Evolutionary conservation across 2,329 filamentous ascomycete genomes (phyloP).

Genomic region (Malbranchea cinnamomea): DNA sequence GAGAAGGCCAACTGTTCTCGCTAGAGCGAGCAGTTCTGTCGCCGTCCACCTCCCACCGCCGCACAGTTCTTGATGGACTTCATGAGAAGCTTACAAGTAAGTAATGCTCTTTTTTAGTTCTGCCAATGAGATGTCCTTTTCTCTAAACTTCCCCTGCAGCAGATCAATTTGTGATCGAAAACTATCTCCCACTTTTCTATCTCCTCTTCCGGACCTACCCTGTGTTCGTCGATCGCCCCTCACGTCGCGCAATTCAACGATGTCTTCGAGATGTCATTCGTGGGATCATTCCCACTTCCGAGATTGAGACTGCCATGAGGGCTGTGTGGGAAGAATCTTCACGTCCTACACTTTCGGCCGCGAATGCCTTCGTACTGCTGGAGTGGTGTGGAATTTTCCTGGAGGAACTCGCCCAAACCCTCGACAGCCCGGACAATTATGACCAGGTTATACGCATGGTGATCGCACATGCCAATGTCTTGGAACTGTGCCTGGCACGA

Average conservation of each 20-base stretch:
- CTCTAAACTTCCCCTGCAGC: constrained; percentile 12
- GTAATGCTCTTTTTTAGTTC: constrained; percentile 4
- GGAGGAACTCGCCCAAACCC: constrained; percentile 48
- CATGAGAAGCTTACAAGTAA: constrained; percentile 29
- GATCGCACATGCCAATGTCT: constrained; percentile 49
- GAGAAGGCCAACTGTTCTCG: constrained; percentile 25
- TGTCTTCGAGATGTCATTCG: constrained; percentile 58
- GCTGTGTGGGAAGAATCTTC: constrained; percentile 56
- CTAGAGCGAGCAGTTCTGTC: constrained; percentile 26
- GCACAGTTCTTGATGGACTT: constrained; percentile 28
- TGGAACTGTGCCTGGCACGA: constrained; percentile 65
- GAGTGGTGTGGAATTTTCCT: constrained; percentile 80
- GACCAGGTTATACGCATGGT: too few relatives aligned
- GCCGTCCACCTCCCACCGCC: constrained; percentile 27
- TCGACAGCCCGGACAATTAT: too few relatives aligned
- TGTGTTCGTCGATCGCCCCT: constrained; percentile 72
- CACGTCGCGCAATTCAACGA: constrained; percentile 66
- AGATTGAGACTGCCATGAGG: constrained; percentile 44
- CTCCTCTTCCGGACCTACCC: constrained; percentile 78
- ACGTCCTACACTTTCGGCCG: constrained; percentile 62
- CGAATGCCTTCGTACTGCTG: constrained; percentile 72
- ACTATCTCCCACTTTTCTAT: constrained; percentile 40
- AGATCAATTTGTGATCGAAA: constrained; percentile 18
- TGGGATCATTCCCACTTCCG: constrained; percentile 36
- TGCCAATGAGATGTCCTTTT: constrained; percentile 1